These are phyloP conservation scores for Phytophthora vignae DNA, from an alignment of 352 stramenopile species.

Conservation along the genomic window DNA sequence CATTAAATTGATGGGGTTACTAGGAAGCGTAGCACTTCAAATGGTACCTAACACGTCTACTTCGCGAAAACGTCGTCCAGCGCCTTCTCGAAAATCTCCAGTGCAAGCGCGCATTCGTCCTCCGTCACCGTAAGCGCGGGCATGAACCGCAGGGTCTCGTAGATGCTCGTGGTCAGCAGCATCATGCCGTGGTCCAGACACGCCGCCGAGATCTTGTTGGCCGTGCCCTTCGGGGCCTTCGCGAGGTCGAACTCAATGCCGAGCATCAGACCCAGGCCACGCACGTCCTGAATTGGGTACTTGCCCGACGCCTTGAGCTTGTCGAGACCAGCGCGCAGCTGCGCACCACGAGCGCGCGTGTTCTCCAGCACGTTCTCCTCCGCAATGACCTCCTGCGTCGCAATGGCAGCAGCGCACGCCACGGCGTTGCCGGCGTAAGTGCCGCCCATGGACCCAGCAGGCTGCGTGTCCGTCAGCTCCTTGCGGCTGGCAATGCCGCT, in stretches of 20 bases:
- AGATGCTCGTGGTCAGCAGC: slow-evolving; percentile 91
- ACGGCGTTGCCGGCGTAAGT: slow-evolving; percentile 95
- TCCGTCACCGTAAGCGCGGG: slow-evolving; percentile 89
- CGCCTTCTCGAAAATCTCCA: slow-evolving; percentile 70
- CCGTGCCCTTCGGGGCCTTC: slow-evolving; percentile 62
- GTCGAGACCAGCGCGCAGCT: slow-evolving; percentile 81
- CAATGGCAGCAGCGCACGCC: slow-evolving; percentile 91
- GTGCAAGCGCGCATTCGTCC: slow-evolving; percentile 69
- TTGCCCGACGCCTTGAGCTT: slow-evolving; percentile 77
- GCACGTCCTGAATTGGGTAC: slow-evolving; percentile 88
- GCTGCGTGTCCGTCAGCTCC: slow-evolving; percentile 86
- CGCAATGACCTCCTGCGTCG: slow-evolving; percentile 87
- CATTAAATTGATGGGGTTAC: slow-evolving; percentile 28
- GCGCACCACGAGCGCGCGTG: slow-evolving; percentile 67
- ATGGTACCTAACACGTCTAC: slow-evolving; percentile 18
- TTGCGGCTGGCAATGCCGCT: slow-evolving; percentile 89
- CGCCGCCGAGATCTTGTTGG: slow-evolving; percentile 74
- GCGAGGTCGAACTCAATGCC: slow-evolving; percentile 91
- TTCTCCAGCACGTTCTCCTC: slow-evolving; percentile 93
- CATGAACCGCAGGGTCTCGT: slow-evolving; percentile 94
- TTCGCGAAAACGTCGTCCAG: slow-evolving; percentile 56
- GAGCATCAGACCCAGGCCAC: slow-evolving; percentile 94
- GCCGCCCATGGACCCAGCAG: slow-evolving; percentile 91
- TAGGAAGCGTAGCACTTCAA: slow-evolving; percentile 10
- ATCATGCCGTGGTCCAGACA: slow-evolving; percentile 92